A percentile compares a stretch with the other conserved stretches of the same genome.
Evolutionary conservation across 1,284 basidiomycete species (phyloP).

Genomic region (Ustilago bromivora): DNA sequence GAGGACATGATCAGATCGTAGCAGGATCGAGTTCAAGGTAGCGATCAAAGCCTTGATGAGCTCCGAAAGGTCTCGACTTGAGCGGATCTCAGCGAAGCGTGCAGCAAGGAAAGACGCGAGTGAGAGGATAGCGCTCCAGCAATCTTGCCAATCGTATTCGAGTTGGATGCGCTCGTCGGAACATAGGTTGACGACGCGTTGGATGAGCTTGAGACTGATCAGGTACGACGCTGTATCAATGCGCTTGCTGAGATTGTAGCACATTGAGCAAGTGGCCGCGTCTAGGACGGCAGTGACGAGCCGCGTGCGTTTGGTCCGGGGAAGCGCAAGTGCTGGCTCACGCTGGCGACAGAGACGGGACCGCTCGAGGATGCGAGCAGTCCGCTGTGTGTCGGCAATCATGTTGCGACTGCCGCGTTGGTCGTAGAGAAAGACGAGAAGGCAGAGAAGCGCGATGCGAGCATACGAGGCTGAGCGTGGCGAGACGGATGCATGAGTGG

Average conservation of each 20-base stretch:
- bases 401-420: conserved; percentile 39
- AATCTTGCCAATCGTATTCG: conserved; percentile 62
- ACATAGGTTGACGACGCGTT: conserved; percentile 49
- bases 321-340: conserved; percentile 44
- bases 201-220: conserved; percentile 52
- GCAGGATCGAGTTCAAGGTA: conserved; percentile 49
- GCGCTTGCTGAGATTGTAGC: conserved; percentile 63
- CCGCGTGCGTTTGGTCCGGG: conserved; percentile 46
- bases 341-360: conserved; percentile 59
- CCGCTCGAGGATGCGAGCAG: conserved; percentile 18
- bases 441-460: conserved; percentile 45
- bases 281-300: conserved; percentile 58
- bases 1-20: conserved; percentile 53
- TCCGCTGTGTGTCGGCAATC: conserved; percentile 29
- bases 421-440: conserved; percentile 56
- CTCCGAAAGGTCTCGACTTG: conserved; percentile 31
- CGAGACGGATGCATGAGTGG: conserved; percentile 53
- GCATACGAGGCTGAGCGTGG: conserved; percentile 51
- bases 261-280: conserved; percentile 50
- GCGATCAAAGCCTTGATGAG: conserved; percentile 52
- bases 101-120: conserved; percentile 49
- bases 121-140: conserved; percentile 55
- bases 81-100: conserved; percentile 46
- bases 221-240: conserved; percentile 54
- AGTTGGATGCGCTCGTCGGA: conserved; percentile 50